These are phyloP conservation scores for Carpinus fangiana DNA, from an alignment of 306 rosid species.

Conservation along the genomic window DNA sequence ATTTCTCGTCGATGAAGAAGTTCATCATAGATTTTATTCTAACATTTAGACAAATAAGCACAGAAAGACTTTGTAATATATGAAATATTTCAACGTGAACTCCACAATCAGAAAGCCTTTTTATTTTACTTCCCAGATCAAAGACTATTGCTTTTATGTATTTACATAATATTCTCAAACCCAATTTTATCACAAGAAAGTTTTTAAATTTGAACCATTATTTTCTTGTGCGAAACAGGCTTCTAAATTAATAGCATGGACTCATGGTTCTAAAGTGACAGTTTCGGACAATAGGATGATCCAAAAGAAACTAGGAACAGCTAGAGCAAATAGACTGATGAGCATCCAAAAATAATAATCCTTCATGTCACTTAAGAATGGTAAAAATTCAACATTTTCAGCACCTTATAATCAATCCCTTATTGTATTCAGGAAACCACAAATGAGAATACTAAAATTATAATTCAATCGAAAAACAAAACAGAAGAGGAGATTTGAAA, in stretches of 20 bases:
- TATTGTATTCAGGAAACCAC: neutral
- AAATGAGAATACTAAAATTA: neutral
- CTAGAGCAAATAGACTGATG: neutral
- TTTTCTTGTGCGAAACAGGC: neutral
- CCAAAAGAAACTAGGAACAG: neutral
- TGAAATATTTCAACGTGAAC: neutral
- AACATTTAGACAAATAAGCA: neutral
- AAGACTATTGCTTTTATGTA: neutral
- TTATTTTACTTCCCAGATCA: neutral
- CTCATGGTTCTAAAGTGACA: neutral
- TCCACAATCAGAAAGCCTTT: constrained; percentile 1
- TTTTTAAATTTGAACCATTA: neutral
- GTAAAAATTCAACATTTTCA: neutral
- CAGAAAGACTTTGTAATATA: neutral
- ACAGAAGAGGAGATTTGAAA: constrained; percentile 3
- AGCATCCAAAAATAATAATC: neutral
- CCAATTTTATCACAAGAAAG: neutral
- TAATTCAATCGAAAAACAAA: neutral
- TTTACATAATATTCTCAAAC: neutral
- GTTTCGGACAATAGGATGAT: neutral
- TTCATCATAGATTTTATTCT: no score
- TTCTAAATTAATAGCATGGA: neutral
- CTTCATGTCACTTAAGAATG: neutral
- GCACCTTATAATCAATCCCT: neutral
- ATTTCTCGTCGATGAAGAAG: no score